A percentile compares a stretch with the other conserved stretches of the same genome.
Conservation (phyloP, 306 rosid genomes). For the Mimosa pudica region DNA sequence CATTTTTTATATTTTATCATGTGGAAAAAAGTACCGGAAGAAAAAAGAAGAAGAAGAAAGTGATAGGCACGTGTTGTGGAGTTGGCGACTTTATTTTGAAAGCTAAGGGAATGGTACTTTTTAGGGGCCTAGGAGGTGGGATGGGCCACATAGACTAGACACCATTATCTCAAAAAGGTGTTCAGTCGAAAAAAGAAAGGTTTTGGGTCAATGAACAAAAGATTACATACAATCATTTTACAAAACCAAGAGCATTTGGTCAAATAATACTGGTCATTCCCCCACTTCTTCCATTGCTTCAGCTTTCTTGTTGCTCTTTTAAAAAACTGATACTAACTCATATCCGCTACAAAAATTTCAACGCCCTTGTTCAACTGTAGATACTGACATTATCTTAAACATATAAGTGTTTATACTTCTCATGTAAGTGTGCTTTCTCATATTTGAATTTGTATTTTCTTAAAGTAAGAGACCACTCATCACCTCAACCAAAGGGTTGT, state of each 20-base stretch:
- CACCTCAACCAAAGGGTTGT: too few relatives aligned
- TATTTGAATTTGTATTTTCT: too few relatives aligned
- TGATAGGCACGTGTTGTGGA: background rate
- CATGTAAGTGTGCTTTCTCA: too few relatives aligned
- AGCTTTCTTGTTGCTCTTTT: background rate
- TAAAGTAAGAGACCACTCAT: too few relatives aligned
- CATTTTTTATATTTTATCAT: background rate
- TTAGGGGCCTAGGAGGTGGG: background rate
- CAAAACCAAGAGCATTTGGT: background rate
- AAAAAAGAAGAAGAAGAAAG: background rate
- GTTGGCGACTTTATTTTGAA: background rate
- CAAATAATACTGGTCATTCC: background rate
- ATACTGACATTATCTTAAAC: too few relatives aligned
- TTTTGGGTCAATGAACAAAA: background rate
- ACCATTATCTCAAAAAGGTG: background rate
- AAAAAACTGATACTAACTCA: background rate
- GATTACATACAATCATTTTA: background rate
- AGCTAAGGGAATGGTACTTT: background rate
- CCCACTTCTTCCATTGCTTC: background rate
- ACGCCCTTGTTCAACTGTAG: too few relatives aligned
- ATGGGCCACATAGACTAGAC: background rate
- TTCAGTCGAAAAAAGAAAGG: background rate
- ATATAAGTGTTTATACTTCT: too few relatives aligned
- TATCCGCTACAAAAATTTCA: too few relatives aligned
- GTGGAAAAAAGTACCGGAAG: too few relatives aligned